A percentile compares a stretch with the other conserved stretches of the same genome.
phyloP scores from a whole-genome alignment of 345 rosid genomes.

The Barbarea vulgaris region DNA sequence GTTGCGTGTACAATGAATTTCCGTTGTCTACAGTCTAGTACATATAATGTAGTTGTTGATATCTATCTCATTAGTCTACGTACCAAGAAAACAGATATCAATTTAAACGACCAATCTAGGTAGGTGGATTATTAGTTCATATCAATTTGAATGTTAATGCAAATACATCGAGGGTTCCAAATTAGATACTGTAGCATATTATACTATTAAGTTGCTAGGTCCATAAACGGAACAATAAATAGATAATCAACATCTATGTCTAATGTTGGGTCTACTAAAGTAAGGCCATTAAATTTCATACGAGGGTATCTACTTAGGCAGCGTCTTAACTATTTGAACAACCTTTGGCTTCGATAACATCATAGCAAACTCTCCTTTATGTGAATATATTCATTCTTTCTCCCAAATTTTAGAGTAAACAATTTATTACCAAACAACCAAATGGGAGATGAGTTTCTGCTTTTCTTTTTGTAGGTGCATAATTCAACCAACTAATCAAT shows the following conservation, averaged over 20 bases:
- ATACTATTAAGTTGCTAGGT: neutral
- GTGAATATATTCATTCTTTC: neutral
- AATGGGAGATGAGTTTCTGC: neutral
- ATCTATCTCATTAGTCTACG: neutral
- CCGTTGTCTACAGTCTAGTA: neutral
- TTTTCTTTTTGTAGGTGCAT: no score
- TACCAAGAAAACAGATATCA: conserved; percentile 5
- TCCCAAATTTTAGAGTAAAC: neutral
- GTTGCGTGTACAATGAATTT: neutral
- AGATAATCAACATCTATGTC: conserved; percentile 20
- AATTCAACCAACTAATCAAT: neutral
- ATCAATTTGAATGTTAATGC: conserved; percentile 12
- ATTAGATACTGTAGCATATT: neutral
- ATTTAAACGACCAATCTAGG: conserved; percentile 20
- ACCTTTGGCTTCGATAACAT: conserved; percentile 9
- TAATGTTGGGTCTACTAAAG: conserved; percentile 33
- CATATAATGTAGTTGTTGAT: neutral
- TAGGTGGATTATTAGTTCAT: conserved; percentile 19
- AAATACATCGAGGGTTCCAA: conserved; percentile 2
- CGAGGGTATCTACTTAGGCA: conserved; percentile 30
- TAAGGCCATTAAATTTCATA: conserved; percentile 18
- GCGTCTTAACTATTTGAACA: conserved; percentile 36
- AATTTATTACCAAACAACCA: neutral
- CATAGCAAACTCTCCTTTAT: conserved; percentile 7
- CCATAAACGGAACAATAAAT: conserved; percentile 11